Percentiles rank a stretch among this genome's conserved stretches.
phyloP scores from a whole-genome alignment of 495 filamentous ascomycete genomes.

The Penicillium chermesinum region DNA sequence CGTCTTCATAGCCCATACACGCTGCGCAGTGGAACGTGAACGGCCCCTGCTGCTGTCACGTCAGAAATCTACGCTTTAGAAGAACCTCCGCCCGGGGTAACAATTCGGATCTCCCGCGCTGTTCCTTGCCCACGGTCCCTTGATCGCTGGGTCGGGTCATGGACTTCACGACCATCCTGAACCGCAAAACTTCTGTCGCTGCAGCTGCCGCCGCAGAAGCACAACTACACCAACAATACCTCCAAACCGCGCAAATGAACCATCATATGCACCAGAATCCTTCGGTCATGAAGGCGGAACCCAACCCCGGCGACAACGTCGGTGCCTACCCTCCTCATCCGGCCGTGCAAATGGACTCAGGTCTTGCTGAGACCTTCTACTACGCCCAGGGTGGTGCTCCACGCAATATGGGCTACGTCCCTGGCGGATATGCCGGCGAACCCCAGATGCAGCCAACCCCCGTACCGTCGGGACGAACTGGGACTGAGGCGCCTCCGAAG shows the following conservation, averaged over 20 bases:
- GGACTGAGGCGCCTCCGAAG: constrained; percentile 57
- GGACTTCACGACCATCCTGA: constrained; percentile 68
- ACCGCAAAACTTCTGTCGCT: constrained; percentile 56
- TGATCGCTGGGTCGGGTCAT: constrained; percentile 47
- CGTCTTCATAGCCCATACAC: not conserved
- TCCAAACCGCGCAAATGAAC: constrained; percentile 44
- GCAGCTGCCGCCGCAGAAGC: constrained; percentile 42
- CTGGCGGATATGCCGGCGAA: constrained; percentile 31
- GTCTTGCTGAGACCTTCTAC: constrained; percentile 24
- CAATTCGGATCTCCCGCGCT: constrained; percentile 20
- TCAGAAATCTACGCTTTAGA: not conserved
- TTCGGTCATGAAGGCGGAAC: constrained; percentile 60
- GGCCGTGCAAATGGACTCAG: constrained; percentile 40
- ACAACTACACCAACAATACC: constrained; percentile 50
- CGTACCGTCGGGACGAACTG: constrained; percentile 38
- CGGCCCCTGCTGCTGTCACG: not conserved
- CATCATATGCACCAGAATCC: constrained; percentile 19
- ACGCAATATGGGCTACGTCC: constrained; percentile 47
- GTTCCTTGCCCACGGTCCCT: constrained; percentile 34
- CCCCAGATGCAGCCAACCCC: constrained; percentile 31
- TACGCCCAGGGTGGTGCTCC: constrained; percentile 47
- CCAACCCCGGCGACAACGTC: constrained; percentile 61
- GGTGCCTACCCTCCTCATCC: constrained; percentile 52
- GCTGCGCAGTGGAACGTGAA: not conserved
- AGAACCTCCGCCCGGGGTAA: constrained; percentile 1